Evolutionary conservation across 106 monocot species (phyloP).

Genomic region (Apostasia shenzhenica): DNA sequence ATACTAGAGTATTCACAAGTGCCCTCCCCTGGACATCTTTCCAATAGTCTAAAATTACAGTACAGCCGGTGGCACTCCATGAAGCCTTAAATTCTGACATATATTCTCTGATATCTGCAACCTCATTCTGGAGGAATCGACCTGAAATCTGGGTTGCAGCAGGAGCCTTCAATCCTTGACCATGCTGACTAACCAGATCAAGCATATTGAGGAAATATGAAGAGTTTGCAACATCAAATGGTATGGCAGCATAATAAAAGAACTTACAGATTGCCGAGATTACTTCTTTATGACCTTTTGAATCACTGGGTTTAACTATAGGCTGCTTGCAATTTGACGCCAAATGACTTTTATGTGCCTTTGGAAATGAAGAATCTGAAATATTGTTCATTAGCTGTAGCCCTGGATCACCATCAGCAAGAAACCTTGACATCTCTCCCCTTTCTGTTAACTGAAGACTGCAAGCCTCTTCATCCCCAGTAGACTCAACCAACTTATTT

Average conservation of each 20-base stretch:
- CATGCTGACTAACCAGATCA: constrained; percentile 37
- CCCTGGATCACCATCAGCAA: constrained; percentile 10
- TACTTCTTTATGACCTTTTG: constrained; percentile 30
- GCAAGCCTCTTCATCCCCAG: constrained; percentile 18
- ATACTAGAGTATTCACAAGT: constrained; percentile 40
- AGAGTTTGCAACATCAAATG: constrained; percentile 39
- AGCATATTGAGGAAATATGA: constrained; percentile 55
- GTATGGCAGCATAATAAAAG: constrained; percentile 45
- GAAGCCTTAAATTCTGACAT: constrained; percentile 40
- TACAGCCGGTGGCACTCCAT: constrained; percentile 44
- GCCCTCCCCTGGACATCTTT: constrained; percentile 37
- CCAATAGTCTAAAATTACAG: constrained; percentile 41
- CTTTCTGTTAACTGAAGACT: constrained; percentile 9
- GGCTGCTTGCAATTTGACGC: constrained; percentile 12
- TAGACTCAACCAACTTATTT: constrained; percentile 10
- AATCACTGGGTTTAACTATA: constrained; percentile 19
- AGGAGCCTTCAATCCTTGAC: constrained; percentile 34
- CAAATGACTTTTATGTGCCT: constrained; percentile 6
- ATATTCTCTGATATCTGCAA: constrained; percentile 19
- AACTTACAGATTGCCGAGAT: constrained; percentile 53
- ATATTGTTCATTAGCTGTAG: constrained; percentile 10
- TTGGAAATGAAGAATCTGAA: constrained; percentile 20
- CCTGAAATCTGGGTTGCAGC: constrained; percentile 25
- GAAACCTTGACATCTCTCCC: constrained; percentile 20
- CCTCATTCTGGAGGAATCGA: constrained; percentile 42